A percentile compares a stretch with the other conserved stretches of the same genome.
Evolutionary conservation across 345 rosid species (phyloP).

Genomic region (Cochlearia excelsa): DNA sequence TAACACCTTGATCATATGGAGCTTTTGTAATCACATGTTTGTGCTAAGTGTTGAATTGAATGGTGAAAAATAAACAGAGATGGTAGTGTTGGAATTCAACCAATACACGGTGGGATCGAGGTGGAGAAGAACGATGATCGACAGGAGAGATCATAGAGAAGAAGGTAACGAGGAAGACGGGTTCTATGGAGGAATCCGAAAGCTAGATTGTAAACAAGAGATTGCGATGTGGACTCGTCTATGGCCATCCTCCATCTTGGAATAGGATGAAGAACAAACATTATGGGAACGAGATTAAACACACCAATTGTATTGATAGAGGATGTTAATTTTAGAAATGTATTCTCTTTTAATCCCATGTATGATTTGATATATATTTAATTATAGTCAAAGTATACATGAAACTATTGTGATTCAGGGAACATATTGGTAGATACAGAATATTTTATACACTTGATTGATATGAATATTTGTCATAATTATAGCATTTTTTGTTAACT

Average conservation of each 20-base stretch:
- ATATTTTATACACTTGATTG: too few relatives aligned
- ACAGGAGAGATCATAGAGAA: slow-evolving; percentile 67
- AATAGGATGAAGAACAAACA: slow-evolving; percentile 36
- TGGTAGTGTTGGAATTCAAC: slow-evolving; percentile 45
- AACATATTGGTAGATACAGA: too few relatives aligned
- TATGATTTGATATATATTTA: too few relatives aligned
- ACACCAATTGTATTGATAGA: not conserved
- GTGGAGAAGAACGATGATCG: slow-evolving; percentile 62
- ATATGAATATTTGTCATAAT: too few relatives aligned
- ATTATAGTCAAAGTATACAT: too few relatives aligned
- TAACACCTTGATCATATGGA: slow-evolving; percentile 10
- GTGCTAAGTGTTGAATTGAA: slow-evolving; percentile 4
- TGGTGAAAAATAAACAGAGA: slow-evolving; percentile 47
- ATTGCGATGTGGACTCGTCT: slow-evolving; percentile 64
- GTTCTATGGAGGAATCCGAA: slow-evolving; percentile 84
- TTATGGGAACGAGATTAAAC: not conserved
- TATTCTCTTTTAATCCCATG: not conserved
- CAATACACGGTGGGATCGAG: slow-evolving; percentile 68
- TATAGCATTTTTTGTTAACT: too few relatives aligned
- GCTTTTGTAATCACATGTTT: slow-evolving; percentile 6
- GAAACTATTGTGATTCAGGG: too few relatives aligned
- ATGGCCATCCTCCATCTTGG: slow-evolving; percentile 64
- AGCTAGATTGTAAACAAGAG: slow-evolving; percentile 53
- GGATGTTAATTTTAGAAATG: slow-evolving; percentile 8
- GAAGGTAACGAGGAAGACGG: slow-evolving; percentile 85